phyloP scores from a whole-genome alignment of 306 rosid genomes.

The Ormosia emarginata region DNA sequence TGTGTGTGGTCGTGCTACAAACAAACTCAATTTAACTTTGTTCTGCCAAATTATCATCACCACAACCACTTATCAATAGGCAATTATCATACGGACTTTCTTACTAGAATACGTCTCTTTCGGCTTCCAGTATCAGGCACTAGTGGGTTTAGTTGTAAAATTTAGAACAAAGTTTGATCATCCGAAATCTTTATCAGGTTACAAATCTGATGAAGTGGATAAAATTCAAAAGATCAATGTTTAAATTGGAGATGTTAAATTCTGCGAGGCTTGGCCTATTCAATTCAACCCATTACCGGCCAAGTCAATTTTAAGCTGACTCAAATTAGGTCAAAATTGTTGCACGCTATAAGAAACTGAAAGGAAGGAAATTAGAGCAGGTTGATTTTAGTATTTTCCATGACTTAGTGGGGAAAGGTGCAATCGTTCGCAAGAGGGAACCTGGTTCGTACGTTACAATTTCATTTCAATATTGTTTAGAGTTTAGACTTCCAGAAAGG shows the following conservation, averaged over 20 bases:
- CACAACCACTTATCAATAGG: slow-evolving; percentile 7
- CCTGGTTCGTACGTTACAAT: neutral
- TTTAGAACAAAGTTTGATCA: neutral
- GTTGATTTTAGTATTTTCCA: neutral
- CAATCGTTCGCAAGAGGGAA: neutral
- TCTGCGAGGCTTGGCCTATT: too few relatives aligned
- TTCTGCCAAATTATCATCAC: slow-evolving; percentile 8
- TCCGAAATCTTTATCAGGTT: neutral
- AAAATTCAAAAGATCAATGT: neutral
- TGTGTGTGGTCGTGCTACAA: neutral
- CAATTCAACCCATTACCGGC: too few relatives aligned
- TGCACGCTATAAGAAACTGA: too few relatives aligned
- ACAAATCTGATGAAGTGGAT: neutral
- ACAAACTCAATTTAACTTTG: neutral
- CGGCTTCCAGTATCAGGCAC: neutral
- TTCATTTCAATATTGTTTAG: neutral
- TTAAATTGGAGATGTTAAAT: too few relatives aligned
- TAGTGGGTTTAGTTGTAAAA: neutral
- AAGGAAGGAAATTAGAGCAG: neutral
- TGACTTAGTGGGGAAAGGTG: neutral
- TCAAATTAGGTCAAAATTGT: too few relatives aligned
- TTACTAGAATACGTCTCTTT: neutral
- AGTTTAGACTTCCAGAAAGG: neutral
- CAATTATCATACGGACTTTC: neutral
- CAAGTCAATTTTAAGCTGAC: too few relatives aligned